Conservation (phyloP, 305 asterid genomes). For the Fraxinus angustifolia region DNA sequence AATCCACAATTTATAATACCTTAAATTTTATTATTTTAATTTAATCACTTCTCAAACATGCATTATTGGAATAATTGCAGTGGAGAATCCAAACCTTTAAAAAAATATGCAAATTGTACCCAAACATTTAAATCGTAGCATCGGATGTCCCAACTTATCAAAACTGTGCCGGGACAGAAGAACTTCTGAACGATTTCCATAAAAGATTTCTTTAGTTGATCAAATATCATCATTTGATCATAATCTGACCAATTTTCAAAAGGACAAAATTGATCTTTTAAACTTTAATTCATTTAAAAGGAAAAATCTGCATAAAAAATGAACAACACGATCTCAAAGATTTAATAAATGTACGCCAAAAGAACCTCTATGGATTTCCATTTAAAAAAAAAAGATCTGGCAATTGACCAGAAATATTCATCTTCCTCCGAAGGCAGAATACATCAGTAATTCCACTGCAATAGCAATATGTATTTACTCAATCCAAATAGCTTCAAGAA, state of each 20-base stretch:
- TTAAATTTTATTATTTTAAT: no score
- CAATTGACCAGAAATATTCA: neutral
- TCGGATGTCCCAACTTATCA: neutral
- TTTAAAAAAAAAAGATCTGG: neutral
- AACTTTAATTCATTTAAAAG: neutral
- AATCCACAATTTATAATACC: no score
- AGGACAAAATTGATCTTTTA: no score
- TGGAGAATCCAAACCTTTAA: neutral
- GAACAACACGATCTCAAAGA: neutral
- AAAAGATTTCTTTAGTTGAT: no score
- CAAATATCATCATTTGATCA: no score
- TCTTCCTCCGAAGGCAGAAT: neutral
- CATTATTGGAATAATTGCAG: no score
- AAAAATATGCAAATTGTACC: neutral
- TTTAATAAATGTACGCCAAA: neutral
- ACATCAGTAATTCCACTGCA: neutral
- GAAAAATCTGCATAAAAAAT: neutral
- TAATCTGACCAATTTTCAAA: neutral
- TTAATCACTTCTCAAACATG: no score
- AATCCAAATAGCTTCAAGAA: neutral
- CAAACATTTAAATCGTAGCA: neutral
- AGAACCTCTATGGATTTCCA: neutral
- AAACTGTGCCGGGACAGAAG: neutral
- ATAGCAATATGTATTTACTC: neutral
- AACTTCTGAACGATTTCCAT: neutral